A percentile compares a stretch with the other conserved stretches of the same genome.
phyloP scores from a whole-genome alignment of 2,329 filamentous ascomycete genomes.

The Sporothrix brasiliensis region DNA sequence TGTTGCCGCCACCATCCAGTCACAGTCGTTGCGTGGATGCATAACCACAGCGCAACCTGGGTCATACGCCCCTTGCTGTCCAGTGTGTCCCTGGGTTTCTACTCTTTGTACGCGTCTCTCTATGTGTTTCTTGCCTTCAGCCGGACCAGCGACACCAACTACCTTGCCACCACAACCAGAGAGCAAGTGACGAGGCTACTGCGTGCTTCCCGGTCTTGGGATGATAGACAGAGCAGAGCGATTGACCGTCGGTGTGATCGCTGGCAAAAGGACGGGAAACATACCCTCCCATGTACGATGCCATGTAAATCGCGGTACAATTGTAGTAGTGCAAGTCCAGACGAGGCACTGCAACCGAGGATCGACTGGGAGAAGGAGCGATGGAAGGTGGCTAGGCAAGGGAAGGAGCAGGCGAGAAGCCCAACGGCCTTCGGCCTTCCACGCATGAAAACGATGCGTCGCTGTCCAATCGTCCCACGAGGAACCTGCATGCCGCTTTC shows the following conservation, averaged over 20 bases:
- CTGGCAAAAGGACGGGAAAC: not conserved
- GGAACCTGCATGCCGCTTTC: slow-evolving; percentile 2
- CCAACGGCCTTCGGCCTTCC: not conserved
- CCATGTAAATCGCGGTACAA: not conserved
- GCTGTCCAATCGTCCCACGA: slow-evolving; percentile 17
- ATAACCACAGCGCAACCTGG: not conserved
- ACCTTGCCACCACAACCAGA: not conserved
- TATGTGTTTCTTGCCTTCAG: slow-evolving; percentile 24
- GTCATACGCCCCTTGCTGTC: not conserved
- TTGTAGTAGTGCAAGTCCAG: not conserved
- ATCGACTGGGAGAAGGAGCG: slow-evolving; percentile 19
- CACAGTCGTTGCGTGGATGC: slow-evolving; percentile 7
- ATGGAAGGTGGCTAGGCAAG: slow-evolving; percentile 1
- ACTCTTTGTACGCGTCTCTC: not conserved
- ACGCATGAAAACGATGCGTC: slow-evolving; percentile 23
- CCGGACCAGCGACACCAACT: not conserved
- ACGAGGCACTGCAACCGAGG: not conserved
- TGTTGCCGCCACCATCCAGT: not conserved
- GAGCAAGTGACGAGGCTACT: not conserved
- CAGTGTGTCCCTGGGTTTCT: not conserved
- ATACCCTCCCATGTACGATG: not conserved
- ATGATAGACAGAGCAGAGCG: not conserved
- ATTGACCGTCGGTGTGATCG: not conserved
- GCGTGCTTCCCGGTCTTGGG: slow-evolving; percentile 19
- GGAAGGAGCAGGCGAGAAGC: slow-evolving; percentile 5